Conservation (phyloP, 2,329 filamentous ascomycete species). For the Huntiella omanensis region DNA sequence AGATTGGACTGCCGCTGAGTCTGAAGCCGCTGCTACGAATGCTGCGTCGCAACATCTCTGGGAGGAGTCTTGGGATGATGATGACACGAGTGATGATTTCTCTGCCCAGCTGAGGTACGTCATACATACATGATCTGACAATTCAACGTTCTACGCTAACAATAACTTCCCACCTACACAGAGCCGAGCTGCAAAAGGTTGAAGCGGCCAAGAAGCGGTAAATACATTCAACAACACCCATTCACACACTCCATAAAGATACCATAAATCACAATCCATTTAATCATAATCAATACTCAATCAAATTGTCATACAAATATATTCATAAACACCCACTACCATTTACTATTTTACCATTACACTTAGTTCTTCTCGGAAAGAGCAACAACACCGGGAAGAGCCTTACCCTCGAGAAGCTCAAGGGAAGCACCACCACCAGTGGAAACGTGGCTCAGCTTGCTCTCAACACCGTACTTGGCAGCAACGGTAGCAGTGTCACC, state of each 20-base stretch:
- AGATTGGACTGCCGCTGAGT: constrained; percentile 92
- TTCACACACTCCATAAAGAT: neutral
- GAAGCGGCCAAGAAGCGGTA: constrained; percentile 52
- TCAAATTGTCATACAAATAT: neutral
- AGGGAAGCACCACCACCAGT: constrained; percentile 90
- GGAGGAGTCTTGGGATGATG: constrained; percentile 99
- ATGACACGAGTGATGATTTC: constrained; percentile 93
- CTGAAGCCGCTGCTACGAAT: constrained; percentile 54
- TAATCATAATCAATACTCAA: neutral
- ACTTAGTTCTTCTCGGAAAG: constrained; percentile 36
- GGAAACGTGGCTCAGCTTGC: constrained; percentile 94
- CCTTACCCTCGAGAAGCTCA: constrained; percentile 96
- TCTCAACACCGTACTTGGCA: constrained; percentile 89
- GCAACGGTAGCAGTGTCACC: constrained; percentile 96
- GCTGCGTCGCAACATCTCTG: constrained; percentile 64
- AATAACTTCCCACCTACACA: constrained; percentile 18
- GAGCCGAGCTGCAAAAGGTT: constrained; percentile 89
- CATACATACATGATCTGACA: neutral
- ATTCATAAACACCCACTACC: neutral
- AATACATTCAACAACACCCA: constrained; percentile 12
- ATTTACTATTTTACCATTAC: neutral
- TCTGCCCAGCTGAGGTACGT: constrained; percentile 80
- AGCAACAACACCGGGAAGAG: constrained; percentile 78
- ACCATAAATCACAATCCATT: neutral
- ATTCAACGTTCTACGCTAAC: constrained; percentile 9